Percentiles rank a stretch among this genome's conserved stretches.
Conservation (phyloP, 1,139 yeast species). For the Hansenula lynferdii region DNA sequence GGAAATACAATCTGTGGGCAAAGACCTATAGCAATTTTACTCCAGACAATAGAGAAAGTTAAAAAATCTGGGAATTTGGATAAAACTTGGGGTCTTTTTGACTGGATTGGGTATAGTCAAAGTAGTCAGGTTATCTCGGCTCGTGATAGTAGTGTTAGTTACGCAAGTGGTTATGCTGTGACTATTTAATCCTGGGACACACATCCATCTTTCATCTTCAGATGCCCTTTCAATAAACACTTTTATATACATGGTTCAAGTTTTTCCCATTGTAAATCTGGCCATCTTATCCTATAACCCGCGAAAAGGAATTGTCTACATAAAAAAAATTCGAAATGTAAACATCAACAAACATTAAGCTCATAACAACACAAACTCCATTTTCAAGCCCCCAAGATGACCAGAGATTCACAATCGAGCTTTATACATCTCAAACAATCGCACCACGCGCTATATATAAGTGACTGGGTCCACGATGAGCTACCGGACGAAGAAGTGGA, state of each 20-base stretch:
- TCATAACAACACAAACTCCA: neutral
- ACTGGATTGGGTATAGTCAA: conserved; percentile 84
- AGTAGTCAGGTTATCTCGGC: conserved; percentile 49
- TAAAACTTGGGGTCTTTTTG: conserved; percentile 31
- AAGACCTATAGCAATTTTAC: conserved; percentile 66
- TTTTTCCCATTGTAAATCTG: no score
- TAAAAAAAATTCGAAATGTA: no score
- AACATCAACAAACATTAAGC: neutral
- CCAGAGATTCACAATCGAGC: conserved; percentile 25
- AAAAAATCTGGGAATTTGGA: conserved; percentile 12
- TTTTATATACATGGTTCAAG: no score
- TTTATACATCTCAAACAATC: conserved; percentile 30
- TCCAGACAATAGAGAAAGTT: conserved; percentile 43
- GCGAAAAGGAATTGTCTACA: no score
- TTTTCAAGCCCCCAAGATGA: no score
- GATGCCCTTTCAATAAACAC: no score
- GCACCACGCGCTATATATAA: conserved; percentile 29
- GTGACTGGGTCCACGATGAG: conserved; percentile 32
- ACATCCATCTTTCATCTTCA: no score
- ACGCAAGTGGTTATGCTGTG: conserved; percentile 75
- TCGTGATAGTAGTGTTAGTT: conserved; percentile 79
- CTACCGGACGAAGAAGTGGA: conserved; percentile 35
- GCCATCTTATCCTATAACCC: no score
- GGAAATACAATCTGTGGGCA: conserved; percentile 95
- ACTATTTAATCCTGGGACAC: no score